Percentiles rank a stretch among this genome's conserved stretches.
phyloP scores from a whole-genome alignment of 352 stramenopile genomes.

The Phytophthora palmivora region DNA sequence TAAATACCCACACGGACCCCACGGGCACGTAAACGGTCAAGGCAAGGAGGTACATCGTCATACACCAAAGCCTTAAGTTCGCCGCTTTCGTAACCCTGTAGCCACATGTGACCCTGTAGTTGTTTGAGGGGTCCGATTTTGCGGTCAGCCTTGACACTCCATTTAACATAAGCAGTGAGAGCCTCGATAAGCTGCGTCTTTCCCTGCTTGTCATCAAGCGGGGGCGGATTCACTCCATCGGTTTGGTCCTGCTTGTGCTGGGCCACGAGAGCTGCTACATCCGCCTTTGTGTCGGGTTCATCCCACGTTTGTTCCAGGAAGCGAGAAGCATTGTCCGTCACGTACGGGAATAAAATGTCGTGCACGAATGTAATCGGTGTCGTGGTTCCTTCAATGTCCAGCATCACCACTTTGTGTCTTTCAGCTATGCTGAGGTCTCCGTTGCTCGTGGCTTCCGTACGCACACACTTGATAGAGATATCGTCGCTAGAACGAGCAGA shows the following conservation, averaged over 20 bases:
- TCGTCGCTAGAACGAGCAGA: constrained; percentile 51
- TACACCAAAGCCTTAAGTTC: constrained; percentile 92
- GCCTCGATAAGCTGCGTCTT: constrained; percentile 42
- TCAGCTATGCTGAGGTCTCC: constrained; percentile 56
- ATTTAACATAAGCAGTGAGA: constrained; percentile 67
- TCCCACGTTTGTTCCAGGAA: constrained; percentile 71
- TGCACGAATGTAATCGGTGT: constrained; percentile 97
- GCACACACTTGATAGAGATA: constrained; percentile 52
- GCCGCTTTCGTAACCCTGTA: constrained; percentile 86
- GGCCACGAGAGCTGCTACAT: constrained; percentile 53
- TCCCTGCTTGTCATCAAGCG: constrained; percentile 26
- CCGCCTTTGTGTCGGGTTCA: constrained; percentile 50
- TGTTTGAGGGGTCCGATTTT: constrained; percentile 92
- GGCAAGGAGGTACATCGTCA: constrained; percentile 87
- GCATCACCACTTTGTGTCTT: constrained; percentile 92
- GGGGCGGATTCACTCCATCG: constrained; percentile 39
- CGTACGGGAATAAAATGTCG: constrained; percentile 94
- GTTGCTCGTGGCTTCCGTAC: constrained; percentile 26
- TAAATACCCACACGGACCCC: constrained; percentile 93
- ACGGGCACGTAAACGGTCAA: constrained; percentile 78
- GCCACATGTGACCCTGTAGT: constrained; percentile 93
- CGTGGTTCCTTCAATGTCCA: constrained; percentile 97
- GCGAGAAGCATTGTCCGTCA: constrained; percentile 61
- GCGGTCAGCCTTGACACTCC: constrained; percentile 75
- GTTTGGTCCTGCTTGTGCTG: constrained; percentile 53